phyloP scores from a whole-genome alignment of 345 rosid species.

The Alliaria petiolata region DNA sequence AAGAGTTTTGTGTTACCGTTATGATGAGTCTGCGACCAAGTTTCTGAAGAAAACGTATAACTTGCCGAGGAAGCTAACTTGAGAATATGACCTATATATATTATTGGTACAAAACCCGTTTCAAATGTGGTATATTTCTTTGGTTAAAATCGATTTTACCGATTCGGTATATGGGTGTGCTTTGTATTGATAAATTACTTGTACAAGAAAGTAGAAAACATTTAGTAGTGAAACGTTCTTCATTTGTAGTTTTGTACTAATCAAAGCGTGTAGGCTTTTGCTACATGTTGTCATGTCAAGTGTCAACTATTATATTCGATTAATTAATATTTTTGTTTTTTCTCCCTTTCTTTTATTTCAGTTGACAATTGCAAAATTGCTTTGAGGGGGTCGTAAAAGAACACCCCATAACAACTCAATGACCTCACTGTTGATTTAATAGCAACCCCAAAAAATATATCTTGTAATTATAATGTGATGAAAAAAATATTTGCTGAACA shows the following conservation, averaged over 20 bases:
- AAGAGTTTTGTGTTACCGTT: slow-evolving; percentile 76
- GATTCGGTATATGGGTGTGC: neutral
- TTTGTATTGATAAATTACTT: slow-evolving; percentile 3
- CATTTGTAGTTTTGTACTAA: neutral
- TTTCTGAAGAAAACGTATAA: slow-evolving; percentile 87
- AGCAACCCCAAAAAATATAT: too few relatives aligned
- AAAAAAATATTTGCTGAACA: too few relatives aligned
- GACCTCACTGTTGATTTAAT: too few relatives aligned
- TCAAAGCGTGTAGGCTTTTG: neutral
- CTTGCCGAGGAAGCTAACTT: slow-evolving; percentile 74
- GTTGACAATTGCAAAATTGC: too few relatives aligned
- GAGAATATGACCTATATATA: neutral
- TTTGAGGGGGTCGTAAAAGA: too few relatives aligned
- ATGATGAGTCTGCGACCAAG: slow-evolving; percentile 71
- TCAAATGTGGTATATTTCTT: too few relatives aligned
- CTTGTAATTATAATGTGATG: too few relatives aligned
- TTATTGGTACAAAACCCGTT: too few relatives aligned
- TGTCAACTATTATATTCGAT: neutral
- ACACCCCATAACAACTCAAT: too few relatives aligned
- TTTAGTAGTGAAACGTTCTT: slow-evolving; percentile 3
- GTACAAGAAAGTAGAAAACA: neutral
- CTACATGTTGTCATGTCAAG: neutral
- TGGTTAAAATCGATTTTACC: too few relatives aligned
- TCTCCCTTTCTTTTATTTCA: too few relatives aligned
- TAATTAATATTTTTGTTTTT: neutral